A percentile compares a stretch with the other conserved stretches of the same genome.
Conservation (phyloP, 2,329 filamentous ascomycete genomes). For the Alternaria atra region DNA sequence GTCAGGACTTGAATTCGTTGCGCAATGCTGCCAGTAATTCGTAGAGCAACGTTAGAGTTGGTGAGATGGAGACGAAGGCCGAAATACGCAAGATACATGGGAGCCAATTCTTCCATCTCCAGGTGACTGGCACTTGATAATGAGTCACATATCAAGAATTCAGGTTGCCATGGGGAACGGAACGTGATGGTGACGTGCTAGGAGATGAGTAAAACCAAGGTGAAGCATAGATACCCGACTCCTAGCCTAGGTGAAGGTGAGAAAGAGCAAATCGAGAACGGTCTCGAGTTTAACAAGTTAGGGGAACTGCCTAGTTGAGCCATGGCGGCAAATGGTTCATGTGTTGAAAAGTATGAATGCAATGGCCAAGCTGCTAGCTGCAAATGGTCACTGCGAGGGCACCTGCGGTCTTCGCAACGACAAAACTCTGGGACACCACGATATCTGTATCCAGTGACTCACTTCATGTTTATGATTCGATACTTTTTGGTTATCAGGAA, state of each 20-base stretch:
- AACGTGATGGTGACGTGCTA: background rate
- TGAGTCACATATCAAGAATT: background rate
- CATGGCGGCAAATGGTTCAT: background rate
- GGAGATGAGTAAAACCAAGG: background rate
- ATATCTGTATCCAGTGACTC: no score
- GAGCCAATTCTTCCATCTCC: background rate
- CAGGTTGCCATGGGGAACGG: background rate
- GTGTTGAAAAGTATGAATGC: no score
- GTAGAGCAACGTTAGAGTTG: background rate
- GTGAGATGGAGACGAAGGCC: background rate
- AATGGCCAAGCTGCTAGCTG: no score
- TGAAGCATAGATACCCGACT: background rate
- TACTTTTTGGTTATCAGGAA: no score
- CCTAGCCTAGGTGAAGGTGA: background rate
- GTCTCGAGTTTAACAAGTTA: background rate
- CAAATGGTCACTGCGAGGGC: no score
- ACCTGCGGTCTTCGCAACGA: no score
- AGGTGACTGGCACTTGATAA: background rate
- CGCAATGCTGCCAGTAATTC: background rate
- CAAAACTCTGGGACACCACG: no score
- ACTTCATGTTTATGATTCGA: no score
- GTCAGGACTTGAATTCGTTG: background rate
- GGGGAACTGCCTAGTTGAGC: background rate
- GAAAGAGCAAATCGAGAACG: background rate
- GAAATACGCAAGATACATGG: background rate